Evolutionary conservation across 495 filamentous ascomycete genomes (phyloP).

Genomic region (Aspergillus ostianus): DNA sequence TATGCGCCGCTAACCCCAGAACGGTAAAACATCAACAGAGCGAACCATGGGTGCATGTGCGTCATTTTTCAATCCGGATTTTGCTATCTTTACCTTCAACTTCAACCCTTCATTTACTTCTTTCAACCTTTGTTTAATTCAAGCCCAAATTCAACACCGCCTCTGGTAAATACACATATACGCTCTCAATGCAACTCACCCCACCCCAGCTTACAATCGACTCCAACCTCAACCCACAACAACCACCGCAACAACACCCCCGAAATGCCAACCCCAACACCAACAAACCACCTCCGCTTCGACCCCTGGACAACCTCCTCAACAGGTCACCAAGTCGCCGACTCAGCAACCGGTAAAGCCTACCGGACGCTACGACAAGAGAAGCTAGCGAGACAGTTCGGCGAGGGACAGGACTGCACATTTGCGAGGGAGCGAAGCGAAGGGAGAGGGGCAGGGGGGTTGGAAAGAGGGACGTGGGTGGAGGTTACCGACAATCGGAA

Average conservation of each 20-base stretch:
- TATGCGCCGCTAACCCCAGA: constrained; percentile 2
- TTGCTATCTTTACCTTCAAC: neutral
- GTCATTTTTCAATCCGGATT: neutral
- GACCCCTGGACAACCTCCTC: constrained; percentile 81
- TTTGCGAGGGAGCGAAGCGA: neutral
- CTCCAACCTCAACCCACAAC: neutral
- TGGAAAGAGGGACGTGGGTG: constrained; percentile 2
- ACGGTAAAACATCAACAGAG: constrained; percentile 14
- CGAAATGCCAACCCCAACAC: constrained; percentile 4
- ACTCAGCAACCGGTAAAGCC: constrained; percentile 55
- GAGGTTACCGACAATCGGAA: neutral
- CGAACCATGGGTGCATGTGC: constrained; percentile 8
- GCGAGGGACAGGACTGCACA: constrained; percentile 20
- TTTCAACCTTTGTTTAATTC: no score
- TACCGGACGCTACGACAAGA: constrained; percentile 64
- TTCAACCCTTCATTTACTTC: neutral
- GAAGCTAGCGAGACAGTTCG: constrained; percentile 70
- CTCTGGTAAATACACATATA: no score
- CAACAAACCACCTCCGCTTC: constrained; percentile 51
- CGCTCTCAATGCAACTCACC: no score
- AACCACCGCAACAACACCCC: neutral
- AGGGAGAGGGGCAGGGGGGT: constrained; percentile 8
- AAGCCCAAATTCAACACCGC: no score
- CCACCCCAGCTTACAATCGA: neutral
- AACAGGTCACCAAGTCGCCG: constrained; percentile 77